Evolutionary conservation across 371 early-diverging fungal genomes (phyloP), one percentile per base, ranked within the genome.

Genomic region (Mortierella polycephala): DNA sequence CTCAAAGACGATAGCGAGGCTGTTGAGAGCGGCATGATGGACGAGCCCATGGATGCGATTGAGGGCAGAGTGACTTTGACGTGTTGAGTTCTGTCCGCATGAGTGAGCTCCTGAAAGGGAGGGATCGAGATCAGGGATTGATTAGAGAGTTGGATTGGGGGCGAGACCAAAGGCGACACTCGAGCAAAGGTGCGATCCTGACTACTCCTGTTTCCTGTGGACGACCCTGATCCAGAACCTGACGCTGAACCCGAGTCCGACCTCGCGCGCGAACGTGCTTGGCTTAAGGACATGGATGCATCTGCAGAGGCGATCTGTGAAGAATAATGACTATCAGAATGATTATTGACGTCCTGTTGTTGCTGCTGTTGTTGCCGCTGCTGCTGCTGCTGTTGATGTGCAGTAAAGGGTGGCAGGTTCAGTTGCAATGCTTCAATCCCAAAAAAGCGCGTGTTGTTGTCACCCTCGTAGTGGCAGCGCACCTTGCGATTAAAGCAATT

Each of bases 101-200:
- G 62, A 1, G 56, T 44, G n/a, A 67, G 18, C 58, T 76, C 76
- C 30, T 76, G 76, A 18, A 76, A 71, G 30, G 76, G 71, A 50
- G 76, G 76, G 13, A 76, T 71, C 14, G 76, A 67, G 37, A 76
- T 76, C n/a, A 76, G 52, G 11, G 76, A 60, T 40, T 76, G 71
- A 61, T 76, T 71, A 0, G 76, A 67, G 41, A 76, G 62, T 40
- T 46, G 62, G 42, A 76, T 67, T 7, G 75, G 69, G 5, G 76
- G 46, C 0, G 64, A 47, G 11, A 69, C 60, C 42, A 70, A 14
- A 4, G 76, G 76, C 21, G 76, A 76, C 9, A 67, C 57, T 14
- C 71, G 69, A 1, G 71, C 50, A 23, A 53, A 61, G 14, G 67
- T 46, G 2, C 40, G 61, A 10, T 75, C 71, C 7, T 64, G 62